phyloP scores from a whole-genome alignment of 148 eudicot species.

The Arbutus unedo region DNA sequence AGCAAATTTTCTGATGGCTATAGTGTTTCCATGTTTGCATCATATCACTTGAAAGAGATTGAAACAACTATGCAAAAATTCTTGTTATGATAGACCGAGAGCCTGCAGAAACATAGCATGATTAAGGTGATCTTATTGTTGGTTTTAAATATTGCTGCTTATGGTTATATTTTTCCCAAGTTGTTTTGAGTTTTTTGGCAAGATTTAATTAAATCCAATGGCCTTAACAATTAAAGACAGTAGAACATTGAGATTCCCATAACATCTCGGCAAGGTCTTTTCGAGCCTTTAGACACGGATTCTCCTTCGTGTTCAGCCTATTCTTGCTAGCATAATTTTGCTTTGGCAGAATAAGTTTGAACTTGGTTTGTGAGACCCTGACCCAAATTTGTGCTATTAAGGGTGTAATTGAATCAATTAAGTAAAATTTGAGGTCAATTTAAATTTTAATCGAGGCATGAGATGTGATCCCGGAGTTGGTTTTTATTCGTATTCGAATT shows the following conservation, averaged over 20 bases:
- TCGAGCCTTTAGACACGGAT: not conserved
- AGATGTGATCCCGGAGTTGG: no score
- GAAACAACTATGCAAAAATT: not conserved
- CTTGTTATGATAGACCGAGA: not conserved
- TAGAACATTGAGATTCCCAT: not conserved
- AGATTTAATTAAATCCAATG: not conserved
- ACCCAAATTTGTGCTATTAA: no score
- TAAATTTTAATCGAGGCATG: no score
- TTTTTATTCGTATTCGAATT: no score
- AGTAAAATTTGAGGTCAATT: no score
- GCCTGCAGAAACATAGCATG: not conserved
- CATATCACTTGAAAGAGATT: not conserved
- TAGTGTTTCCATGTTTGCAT: not conserved
- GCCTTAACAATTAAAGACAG: not conserved
- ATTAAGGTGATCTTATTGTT: not conserved
- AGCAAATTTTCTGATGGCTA: no score
- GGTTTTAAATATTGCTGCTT: not conserved
- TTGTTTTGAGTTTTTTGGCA: not conserved
- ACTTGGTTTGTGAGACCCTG: not conserved
- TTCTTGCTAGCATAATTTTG: no score
- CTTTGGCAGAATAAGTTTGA: not conserved
- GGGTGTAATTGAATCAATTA: no score
- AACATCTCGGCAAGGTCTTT: not conserved
- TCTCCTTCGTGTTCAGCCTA: not conserved
- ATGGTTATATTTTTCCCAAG: not conserved